Evolutionary conservation across 306 rosid species (phyloP).

Genomic region (Prunus dulcis): DNA sequence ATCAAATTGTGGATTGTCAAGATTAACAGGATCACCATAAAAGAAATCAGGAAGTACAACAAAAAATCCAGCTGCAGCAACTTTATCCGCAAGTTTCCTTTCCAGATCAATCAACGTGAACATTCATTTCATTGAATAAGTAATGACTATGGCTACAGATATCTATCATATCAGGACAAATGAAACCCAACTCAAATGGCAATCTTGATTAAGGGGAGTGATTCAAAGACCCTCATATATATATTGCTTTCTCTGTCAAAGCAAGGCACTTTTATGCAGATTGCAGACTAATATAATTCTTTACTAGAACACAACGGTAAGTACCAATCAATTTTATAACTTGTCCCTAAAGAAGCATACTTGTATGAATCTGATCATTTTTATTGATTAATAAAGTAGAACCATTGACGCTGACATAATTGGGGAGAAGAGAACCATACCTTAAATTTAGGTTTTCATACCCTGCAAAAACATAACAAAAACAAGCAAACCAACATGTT

Average conservation of each 20-base stretch:
- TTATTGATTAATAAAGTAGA: not conserved
- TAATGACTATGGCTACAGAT: not conserved
- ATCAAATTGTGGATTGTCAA: conserved; percentile 26
- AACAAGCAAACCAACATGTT: not conserved
- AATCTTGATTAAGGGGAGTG: not conserved
- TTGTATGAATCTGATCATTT: not conserved
- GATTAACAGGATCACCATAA: conserved; percentile 36
- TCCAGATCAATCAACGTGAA: not conserved
- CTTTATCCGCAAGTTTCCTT: conserved; percentile 60
- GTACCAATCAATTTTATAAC: too few relatives aligned
- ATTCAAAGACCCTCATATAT: not conserved
- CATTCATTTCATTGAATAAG: not conserved
- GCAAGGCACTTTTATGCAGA: not conserved
- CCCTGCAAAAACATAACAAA: not conserved
- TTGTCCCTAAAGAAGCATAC: too few relatives aligned
- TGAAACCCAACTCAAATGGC: not conserved
- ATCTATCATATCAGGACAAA: not conserved
- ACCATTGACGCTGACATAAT: not conserved
- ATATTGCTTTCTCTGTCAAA: too few relatives aligned
- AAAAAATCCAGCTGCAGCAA: conserved; percentile 36
- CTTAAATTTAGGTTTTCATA: not conserved
- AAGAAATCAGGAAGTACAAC: conserved; percentile 58
- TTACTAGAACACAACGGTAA: too few relatives aligned
- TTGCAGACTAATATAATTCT: not conserved
- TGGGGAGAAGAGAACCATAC: not conserved